A percentile compares a stretch with the other conserved stretches of the same genome.
Evolutionary conservation across 345 rosid species (phyloP).

Genomic region (Populus ilicifolia): DNA sequence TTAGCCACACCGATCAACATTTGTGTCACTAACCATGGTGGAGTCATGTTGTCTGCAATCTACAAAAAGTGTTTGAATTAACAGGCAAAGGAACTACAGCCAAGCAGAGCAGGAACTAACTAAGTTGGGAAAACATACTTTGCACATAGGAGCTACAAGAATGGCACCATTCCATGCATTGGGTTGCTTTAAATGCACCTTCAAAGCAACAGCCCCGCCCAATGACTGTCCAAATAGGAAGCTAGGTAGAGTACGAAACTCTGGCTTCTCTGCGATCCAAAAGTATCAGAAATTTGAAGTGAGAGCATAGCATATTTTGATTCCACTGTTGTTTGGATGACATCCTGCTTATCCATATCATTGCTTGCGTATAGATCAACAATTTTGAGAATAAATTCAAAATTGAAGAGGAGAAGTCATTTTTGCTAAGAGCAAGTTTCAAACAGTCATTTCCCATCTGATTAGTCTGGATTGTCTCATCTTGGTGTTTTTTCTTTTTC

Average conservation of each 20-base stretch:
- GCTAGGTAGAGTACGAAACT: slow-evolving; percentile 52
- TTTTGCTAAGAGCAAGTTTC: not conserved
- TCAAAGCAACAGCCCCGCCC: slow-evolving; percentile 97
- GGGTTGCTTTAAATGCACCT: slow-evolving; percentile 83
- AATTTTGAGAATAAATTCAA: not conserved
- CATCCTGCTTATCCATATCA: not conserved
- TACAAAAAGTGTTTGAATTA: slow-evolving; percentile 21
- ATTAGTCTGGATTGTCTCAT: not conserved
- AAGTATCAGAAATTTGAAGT: slow-evolving; percentile 11
- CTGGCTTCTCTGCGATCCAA: slow-evolving; percentile 53
- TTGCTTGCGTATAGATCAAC: not conserved
- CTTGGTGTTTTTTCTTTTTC: not conserved
- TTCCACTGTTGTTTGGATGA: not conserved
- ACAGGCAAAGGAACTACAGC: not conserved
- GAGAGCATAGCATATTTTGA: slow-evolving; percentile 7
- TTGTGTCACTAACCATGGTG: slow-evolving; percentile 52
- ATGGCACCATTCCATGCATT: slow-evolving; percentile 81
- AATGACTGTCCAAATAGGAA: slow-evolving; percentile 88
- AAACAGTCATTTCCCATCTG: not conserved
- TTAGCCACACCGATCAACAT: slow-evolving; percentile 66
- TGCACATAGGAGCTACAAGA: slow-evolving; percentile 97
- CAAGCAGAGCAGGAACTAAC: slow-evolving; percentile 7
- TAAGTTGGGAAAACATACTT: slow-evolving; percentile 45
- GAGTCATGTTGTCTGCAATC: slow-evolving; percentile 90
- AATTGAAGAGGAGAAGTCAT: not conserved